A percentile compares a stretch with the other conserved stretches of the same genome.
phyloP scores from a whole-genome alignment of 148 eudicot species.

The Cornus kousa region DNA sequence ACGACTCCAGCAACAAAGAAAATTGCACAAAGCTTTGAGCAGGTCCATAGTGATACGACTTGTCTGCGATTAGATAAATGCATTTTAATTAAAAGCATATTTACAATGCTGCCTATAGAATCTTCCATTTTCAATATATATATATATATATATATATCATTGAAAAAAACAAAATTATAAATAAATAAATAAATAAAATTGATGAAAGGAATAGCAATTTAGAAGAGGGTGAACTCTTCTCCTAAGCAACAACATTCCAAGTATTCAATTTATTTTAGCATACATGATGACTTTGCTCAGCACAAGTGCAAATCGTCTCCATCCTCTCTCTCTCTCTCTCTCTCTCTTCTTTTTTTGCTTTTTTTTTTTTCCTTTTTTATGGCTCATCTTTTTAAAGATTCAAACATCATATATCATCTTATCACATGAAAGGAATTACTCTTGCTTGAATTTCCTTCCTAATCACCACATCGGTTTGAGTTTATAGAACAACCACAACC shows the following conservation, averaged over 20 bases:
- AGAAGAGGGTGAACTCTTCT: neutral
- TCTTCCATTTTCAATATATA: neutral
- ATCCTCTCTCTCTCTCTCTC: too few relatives aligned
- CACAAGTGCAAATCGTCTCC: neutral
- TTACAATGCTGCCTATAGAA: neutral
- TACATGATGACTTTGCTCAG: neutral
- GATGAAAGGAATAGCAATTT: neutral
- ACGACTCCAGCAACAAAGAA: slow-evolving; percentile 67
- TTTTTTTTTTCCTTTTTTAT: too few relatives aligned
- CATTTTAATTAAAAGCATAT: slow-evolving; percentile 1
- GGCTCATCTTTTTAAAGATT: too few relatives aligned
- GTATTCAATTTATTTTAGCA: neutral
- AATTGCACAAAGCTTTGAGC: slow-evolving; percentile 69
- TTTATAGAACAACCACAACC: neutral
- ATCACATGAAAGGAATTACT: neutral
- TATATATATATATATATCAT: too few relatives aligned
- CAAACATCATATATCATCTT: neutral
- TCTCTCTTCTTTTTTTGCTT: too few relatives aligned
- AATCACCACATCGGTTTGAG: neutral
- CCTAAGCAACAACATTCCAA: neutral
- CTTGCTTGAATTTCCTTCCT: neutral
- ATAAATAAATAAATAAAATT: neutral
- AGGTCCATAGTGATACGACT: slow-evolving; percentile 54
- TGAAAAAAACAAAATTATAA: neutral
- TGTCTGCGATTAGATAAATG: slow-evolving; percentile 33